Conservation (phyloP, 441 rosid genomes). For the Geranium incanum region DNA sequence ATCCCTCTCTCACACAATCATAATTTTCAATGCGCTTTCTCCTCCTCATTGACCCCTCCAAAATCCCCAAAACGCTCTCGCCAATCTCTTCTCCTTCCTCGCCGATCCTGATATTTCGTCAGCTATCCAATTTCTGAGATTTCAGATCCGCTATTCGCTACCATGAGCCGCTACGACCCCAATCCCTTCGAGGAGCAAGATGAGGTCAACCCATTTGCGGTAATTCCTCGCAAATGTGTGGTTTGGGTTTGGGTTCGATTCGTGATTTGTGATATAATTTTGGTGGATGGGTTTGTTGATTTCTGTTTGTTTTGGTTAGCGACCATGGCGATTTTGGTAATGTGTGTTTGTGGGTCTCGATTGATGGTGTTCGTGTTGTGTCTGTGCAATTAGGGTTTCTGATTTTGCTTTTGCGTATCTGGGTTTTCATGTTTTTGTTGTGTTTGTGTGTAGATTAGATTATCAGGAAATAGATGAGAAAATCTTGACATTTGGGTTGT, state of each 20-base stretch:
- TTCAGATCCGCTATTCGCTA: constrained; percentile 25
- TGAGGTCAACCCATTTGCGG: constrained; percentile 88
- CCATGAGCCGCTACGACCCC: constrained; percentile 65
- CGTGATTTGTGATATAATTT: not conserved
- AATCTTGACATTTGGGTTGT: not conserved
- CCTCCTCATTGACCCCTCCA: not conserved
- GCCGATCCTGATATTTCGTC: not conserved
- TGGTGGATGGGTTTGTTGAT: not conserved
- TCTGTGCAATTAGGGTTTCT: too few species aligned
- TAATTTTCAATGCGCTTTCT: not conserved
- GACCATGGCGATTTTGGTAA: constrained; percentile 2
- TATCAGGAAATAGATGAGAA: not conserved
- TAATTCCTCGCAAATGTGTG: constrained; percentile 21
- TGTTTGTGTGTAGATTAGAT: not conserved
- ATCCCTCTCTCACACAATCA: not conserved
- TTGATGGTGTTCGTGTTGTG: too few species aligned
- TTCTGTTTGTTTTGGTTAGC: not conserved
- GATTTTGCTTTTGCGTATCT: not conserved
- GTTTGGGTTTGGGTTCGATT: not conserved
- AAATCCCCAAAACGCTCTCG: not conserved
- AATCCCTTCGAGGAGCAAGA: constrained; percentile 73
- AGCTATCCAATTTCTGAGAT: not conserved
- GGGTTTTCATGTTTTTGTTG: not conserved
- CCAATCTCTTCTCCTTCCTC: not conserved
- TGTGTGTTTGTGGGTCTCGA: not conserved